Evolutionary conservation across 2,329 filamentous ascomycete genomes (phyloP).

Genomic region (Sarocladiaceae sp.): DNA sequence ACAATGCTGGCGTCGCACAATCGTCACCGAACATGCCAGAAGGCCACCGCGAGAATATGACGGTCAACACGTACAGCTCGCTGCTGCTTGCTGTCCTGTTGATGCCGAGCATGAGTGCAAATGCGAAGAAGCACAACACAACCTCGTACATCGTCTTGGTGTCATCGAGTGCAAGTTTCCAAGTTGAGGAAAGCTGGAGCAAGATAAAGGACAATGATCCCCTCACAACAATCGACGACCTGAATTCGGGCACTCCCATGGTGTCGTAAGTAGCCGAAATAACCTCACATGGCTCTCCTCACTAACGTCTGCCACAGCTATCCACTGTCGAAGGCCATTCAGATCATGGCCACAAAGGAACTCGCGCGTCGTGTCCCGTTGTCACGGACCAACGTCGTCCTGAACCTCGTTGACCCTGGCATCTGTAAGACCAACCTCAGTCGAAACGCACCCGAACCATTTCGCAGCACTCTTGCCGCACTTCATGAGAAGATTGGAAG

Average conservation of each 20-base stretch:
- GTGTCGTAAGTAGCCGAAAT: background rate
- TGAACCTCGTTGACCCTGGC: slow-evolving; percentile 26
- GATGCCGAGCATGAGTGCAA: slow-evolving; percentile 35
- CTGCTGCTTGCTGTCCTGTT: slow-evolving; percentile 39
- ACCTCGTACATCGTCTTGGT: slow-evolving; percentile 34
- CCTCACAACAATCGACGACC: slow-evolving; percentile 8
- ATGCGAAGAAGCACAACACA: slow-evolving; percentile 26
- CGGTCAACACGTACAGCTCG: slow-evolving; percentile 23
- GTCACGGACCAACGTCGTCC: slow-evolving; percentile 22
- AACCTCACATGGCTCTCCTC: background rate
- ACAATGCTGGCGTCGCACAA: slow-evolving; percentile 27
- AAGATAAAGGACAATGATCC: slow-evolving; percentile 5
- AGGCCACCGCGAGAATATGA: slow-evolving; percentile 10
- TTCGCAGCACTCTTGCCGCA: background rate
- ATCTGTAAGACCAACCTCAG: slow-evolving; percentile 21
- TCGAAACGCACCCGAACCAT: background rate
- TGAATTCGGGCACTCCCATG: background rate
- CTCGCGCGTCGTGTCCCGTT: slow-evolving; percentile 22
- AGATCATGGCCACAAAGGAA: slow-evolving; percentile 20
- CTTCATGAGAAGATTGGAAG: slow-evolving; percentile 4
- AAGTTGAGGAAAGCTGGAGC: background rate
- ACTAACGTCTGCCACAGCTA: slow-evolving; percentile 15
- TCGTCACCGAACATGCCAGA: slow-evolving; percentile 1
- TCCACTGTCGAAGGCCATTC: slow-evolving; percentile 22
- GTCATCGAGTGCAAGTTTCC: slow-evolving; percentile 28